These are phyloP conservation scores for Forsythia viridissima DNA, from an alignment of 257 asterid species.

Conservation along the genomic window DNA sequence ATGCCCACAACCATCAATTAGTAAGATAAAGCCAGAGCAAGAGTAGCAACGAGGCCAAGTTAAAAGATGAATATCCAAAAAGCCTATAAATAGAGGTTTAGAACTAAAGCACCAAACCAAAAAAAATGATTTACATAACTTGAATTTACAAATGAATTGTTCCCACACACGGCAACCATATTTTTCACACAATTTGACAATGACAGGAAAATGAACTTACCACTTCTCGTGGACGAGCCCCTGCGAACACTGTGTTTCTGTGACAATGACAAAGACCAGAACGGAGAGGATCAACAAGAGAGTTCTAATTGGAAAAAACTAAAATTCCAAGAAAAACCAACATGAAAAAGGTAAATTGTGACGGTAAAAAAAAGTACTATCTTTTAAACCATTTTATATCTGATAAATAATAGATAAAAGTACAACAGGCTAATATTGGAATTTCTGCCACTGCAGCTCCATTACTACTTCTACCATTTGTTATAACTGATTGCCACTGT, in stretches of 20 bases:
- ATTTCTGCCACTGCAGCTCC: neutral
- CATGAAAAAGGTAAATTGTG: neutral
- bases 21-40: neutral
- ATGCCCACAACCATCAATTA: neutral
- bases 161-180: neutral
- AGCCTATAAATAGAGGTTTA: neutral
- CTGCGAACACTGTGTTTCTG: constrained; percentile 78
- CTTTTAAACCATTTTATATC: constrained; percentile 3
- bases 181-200: neutral
- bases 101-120: neutral
- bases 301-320: constrained; percentile 12
- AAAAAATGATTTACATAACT: neutral
- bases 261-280: constrained; percentile 26
- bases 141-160: neutral
- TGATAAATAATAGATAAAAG: neutral
- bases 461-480: neutral
- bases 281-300: constrained; percentile 28
- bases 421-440: neutral
- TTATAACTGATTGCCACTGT: neutral
- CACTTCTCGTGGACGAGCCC: constrained; percentile 89
- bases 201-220: constrained; percentile 40
- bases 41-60: neutral
- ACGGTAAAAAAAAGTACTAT: constrained; percentile 2
- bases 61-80: neutral
- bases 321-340: constrained; percentile 14